Evolutionary conservation across 2,329 filamentous ascomycete genomes (phyloP).

Genomic region (Arachnopeziza araneosa): DNA sequence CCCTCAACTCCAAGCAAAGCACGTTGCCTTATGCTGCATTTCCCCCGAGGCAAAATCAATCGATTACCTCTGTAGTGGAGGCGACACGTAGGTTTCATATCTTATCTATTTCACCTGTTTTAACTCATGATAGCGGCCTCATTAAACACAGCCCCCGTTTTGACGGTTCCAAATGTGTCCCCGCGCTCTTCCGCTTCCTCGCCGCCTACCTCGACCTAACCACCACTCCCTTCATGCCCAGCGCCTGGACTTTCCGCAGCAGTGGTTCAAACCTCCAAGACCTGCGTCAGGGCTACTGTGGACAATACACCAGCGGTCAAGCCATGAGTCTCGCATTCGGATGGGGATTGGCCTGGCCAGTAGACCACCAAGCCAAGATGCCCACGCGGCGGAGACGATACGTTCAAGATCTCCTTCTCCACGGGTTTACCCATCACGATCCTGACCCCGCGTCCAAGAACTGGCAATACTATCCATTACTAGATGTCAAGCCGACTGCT

Average conservation of each 20-base stretch:
- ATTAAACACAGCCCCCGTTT: background rate
- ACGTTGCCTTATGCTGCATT: constrained; percentile 13
- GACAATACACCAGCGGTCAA: constrained; percentile 9
- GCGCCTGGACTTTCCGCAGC: constrained; percentile 10
- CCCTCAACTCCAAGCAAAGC: background rate
- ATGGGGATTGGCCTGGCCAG: constrained; percentile 5
- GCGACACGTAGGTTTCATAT: constrained; percentile 8
- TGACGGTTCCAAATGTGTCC: constrained; percentile 8
- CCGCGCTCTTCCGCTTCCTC: constrained; percentile 7
- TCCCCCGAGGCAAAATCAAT: constrained; percentile 11
- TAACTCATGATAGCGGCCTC: background rate
- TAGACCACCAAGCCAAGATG: constrained; percentile 9
- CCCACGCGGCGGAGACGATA: constrained; percentile 4
- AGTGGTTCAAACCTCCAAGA: background rate
- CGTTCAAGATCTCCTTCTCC: constrained; percentile 13
- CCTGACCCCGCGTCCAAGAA: background rate
- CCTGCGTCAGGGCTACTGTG: constrained; percentile 5
- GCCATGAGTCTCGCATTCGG: constrained; percentile 13
- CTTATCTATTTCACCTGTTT: background rate
- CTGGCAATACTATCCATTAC: constrained; percentile 13
- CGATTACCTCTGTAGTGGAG: constrained; percentile 14
- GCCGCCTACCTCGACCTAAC: background rate
- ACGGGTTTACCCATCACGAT: constrained; percentile 8
- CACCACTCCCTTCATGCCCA: constrained; percentile 1
- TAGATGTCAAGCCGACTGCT: constrained; percentile 5